phyloP scores from a whole-genome alignment of 352 stramenopile species.

The Plasmopara halstedii region DNA sequence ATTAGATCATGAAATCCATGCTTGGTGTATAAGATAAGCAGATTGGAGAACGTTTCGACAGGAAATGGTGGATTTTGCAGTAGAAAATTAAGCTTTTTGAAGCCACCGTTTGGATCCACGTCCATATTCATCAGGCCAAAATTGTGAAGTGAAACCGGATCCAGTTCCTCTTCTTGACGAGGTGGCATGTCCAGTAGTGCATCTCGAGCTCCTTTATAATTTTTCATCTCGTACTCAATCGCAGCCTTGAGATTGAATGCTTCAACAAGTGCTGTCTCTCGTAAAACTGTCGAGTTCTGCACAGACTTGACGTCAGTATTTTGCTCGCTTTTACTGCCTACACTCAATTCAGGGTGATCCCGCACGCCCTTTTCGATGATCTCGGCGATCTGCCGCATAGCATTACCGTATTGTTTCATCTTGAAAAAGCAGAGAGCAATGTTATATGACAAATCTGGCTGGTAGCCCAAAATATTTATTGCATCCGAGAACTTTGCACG shows the following conservation, averaged over 20 bases:
- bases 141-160: slow-evolving; percentile 87
- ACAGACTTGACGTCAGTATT: slow-evolving; percentile 86
- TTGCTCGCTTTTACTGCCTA: slow-evolving; percentile 88
- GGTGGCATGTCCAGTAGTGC: slow-evolving; percentile 92
- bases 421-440: slow-evolving; percentile 94
- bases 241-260: slow-evolving; percentile 94
- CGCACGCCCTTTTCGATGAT: slow-evolving; percentile 90
- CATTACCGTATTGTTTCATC: slow-evolving; percentile 87
- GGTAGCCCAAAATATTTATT: slow-evolving; percentile 90
- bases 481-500: slow-evolving; percentile 89
- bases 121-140: slow-evolving; percentile 93
- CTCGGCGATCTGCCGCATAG: slow-evolving; percentile 88
- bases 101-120: slow-evolving; percentile 86
- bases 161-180: slow-evolving; percentile 88
- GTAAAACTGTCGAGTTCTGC: slow-evolving; percentile 88
- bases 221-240: slow-evolving; percentile 94
- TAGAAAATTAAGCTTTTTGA: slow-evolving; percentile 95
- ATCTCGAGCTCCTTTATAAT: slow-evolving; percentile 76
- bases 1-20: slow-evolving; percentile 94
- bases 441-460: slow-evolving; percentile 92
- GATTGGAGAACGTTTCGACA: slow-evolving; percentile 93
- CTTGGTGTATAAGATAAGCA: slow-evolving; percentile 93
- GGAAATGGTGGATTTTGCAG: slow-evolving; percentile 91
- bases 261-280: slow-evolving; percentile 90
- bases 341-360: slow-evolving; percentile 90